Base-by-base conservation (phyloP, 768 basidiomycete species). In the Podaxis carcinomalis region DNA sequence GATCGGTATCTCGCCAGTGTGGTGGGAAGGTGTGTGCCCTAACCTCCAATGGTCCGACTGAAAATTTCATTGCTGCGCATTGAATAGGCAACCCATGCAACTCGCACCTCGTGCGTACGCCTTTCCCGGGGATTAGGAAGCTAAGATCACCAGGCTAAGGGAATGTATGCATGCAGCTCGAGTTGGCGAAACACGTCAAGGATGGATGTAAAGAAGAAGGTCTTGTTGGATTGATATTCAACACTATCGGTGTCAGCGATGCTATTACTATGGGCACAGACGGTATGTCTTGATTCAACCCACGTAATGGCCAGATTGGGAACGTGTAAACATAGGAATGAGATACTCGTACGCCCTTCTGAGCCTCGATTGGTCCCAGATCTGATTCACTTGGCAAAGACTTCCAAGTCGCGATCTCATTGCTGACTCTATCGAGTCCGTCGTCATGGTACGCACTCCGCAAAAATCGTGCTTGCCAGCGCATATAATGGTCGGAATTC, bases 191-290 rank as follows among this genome's bases (percentile, higher is more conserved):
- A 66, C 84, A 86, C 64, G 84, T 93, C 66, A 94, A 94, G 71
- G 83, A 88, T 59, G 93, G 92, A 11, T 94, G 92, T 73, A 81
- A 83, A 66, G 83, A 88, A 62, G 91, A 93, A 66, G 90, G 85
- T 44, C 77, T 94, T 39, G 85, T 94, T 47, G 93, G 92, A 1
- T 75, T 94, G 42, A 88, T 86, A 36, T 93, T 93, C 73, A 93
- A 90, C 67, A 93, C 92, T 7, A 84, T 94, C 56, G 93, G 93
- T 59, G 84, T 93, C 65, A 74, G 90, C 66, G 92, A 94, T 72
- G 92, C 87, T 16, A 94, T 94, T 51, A 93, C 92, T 13, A 93
- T 93, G 91, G 90, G 89, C 27, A 92, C 90, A 27, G 89, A 92
- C 23, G 92, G 92, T 86, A 76, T 68, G n/a, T 50, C 58, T 37